phyloP scores from a whole-genome alignment of 345 rosid species.

The Dipteronia dyeriana region DNA sequence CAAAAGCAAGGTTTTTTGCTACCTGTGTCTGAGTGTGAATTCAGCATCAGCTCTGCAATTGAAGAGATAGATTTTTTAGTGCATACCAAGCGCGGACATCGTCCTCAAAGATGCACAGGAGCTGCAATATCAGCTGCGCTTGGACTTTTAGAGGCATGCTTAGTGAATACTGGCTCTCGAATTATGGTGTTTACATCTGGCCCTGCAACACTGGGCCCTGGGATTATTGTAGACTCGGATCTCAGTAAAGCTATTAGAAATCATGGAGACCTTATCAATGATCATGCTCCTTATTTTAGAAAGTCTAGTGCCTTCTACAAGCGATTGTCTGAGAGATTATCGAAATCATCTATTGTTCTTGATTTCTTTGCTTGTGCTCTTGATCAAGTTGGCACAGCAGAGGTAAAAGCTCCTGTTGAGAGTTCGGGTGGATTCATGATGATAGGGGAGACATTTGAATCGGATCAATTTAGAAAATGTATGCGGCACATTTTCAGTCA shows the following conservation, averaged over 20 bases:
- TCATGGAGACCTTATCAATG: constrained; percentile 77
- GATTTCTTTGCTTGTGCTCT: constrained; percentile 95
- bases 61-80: constrained; percentile 64
- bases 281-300: constrained; percentile 49
- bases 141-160: constrained; percentile 80
- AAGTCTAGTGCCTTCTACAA: constrained; percentile 72
- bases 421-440: constrained; percentile 88
- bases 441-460: constrained; percentile 83
- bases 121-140: constrained; percentile 75
- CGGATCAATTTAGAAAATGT: constrained; percentile 76
- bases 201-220: constrained; percentile 90
- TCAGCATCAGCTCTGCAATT: constrained; percentile 67
- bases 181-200: constrained; percentile 94
- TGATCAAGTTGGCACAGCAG: constrained; percentile 93
- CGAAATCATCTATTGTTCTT: constrained; percentile 64
- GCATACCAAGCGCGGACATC: constrained; percentile 48
- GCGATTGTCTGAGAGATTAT: constrained; percentile 56
- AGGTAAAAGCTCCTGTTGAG: constrained; percentile 76
- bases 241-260: constrained; percentile 66
- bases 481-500: constrained; percentile 70
- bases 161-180: constrained; percentile 64
- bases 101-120: constrained; percentile 88
- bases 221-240: constrained; percentile 72
- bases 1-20: constrained; percentile 79
- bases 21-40: constrained; percentile 80